These are phyloP conservation scores for Aspergillus sp. DNA, from an alignment of 2,329 filamentous ascomycete species.

Conservation along the genomic window DNA sequence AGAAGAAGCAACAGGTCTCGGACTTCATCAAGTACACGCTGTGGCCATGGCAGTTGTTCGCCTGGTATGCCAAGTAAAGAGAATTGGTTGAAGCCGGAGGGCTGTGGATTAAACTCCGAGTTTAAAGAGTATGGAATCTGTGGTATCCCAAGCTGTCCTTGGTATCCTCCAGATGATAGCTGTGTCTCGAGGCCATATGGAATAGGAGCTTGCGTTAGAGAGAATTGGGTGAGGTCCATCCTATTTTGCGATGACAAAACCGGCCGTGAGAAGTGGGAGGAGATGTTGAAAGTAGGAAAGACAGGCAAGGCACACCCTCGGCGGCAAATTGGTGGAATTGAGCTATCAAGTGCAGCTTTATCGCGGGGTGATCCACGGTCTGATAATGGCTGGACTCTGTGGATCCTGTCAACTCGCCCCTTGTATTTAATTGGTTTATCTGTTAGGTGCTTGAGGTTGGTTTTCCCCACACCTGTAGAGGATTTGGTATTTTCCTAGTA, in stretches of 20 bases:
- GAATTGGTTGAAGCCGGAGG: constrained; percentile 47
- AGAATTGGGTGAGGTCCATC: constrained; percentile 10
- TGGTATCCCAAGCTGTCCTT: neutral
- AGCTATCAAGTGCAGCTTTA: constrained; percentile 20
- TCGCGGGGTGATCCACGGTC: neutral
- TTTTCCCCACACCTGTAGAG: neutral
- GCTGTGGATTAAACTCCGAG: neutral
- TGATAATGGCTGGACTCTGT: constrained; percentile 2
- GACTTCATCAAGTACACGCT: constrained; percentile 84
- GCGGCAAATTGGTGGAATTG: constrained; percentile 4
- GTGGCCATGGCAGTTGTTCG: constrained; percentile 71
- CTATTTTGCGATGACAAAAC: neutral
- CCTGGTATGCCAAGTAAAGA: constrained; percentile 47
- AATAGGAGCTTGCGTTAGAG: neutral
- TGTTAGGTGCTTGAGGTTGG: neutral
- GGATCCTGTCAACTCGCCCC: neutral
- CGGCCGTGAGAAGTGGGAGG: neutral
- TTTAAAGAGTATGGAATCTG: neutral
- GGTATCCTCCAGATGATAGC: neutral
- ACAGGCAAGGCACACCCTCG: neutral
- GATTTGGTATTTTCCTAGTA: too few species aligned
- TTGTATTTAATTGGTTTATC: constrained; percentile 7
- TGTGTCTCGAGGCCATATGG: constrained; percentile 5
- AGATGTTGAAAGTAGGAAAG: neutral
- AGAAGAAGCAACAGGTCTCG: constrained; percentile 87